Evolutionary conservation across 2,329 filamentous ascomycete genomes (phyloP).

Genomic region (Talaromyces atroroseus): DNA sequence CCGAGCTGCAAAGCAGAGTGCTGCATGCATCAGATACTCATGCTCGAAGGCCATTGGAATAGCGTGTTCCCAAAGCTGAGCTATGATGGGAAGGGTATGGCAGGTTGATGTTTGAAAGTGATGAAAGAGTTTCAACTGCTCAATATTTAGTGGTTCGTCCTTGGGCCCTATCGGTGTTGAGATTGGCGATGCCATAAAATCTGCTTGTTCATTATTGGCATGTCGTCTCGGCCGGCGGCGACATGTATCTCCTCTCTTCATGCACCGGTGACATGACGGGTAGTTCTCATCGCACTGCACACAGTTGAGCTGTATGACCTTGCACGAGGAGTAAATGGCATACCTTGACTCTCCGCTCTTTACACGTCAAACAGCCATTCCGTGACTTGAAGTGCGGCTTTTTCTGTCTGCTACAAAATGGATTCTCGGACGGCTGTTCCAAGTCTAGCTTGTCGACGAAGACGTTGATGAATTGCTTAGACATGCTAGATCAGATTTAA

Average conservation of each 20-base stretch:
- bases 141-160: slow-evolving; percentile 1
- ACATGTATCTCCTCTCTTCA: slow-evolving; percentile 9
- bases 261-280: slow-evolving; percentile 9
- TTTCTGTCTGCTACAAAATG: background rate
- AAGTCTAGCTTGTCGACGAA: background rate
- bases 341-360: slow-evolving; percentile 10
- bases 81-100: slow-evolving; percentile 1
- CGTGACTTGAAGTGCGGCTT: slow-evolving; percentile 9
- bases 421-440: background rate
- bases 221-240: background rate
- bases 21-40: slow-evolving; percentile 12
- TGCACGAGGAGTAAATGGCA: background rate
- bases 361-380: slow-evolving; percentile 9
- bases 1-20: slow-evolving; percentile 7
- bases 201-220: background rate
- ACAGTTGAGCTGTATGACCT: background rate
- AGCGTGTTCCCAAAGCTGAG: slow-evolving; percentile 6
- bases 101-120: slow-evolving; percentile 11
- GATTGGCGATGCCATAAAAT: background rate
- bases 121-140: slow-evolving; percentile 9
- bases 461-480: background rate
- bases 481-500: background rate
- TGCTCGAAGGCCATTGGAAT: slow-evolving; percentile 8
- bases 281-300: slow-evolving; percentile 9
- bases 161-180: background rate